Evolutionary conservation across 345 rosid species (phyloP).

Genomic region (Iberis pinnata): DNA sequence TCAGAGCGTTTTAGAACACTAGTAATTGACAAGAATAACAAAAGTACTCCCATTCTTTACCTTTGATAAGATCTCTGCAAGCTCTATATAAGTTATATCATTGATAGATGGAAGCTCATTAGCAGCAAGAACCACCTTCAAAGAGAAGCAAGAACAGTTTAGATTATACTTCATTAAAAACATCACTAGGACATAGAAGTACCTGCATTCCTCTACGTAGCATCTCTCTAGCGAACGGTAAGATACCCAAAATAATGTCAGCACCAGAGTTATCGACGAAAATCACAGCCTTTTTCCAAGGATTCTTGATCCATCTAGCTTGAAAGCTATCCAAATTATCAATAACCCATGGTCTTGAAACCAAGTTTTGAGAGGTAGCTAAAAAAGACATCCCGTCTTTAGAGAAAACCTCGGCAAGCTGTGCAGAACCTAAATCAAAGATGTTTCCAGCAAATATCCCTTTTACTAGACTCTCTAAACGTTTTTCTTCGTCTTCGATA

Average conservation of each 20-base stretch:
- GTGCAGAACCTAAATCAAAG: conserved; percentile 94
- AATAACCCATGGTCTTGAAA: conserved; percentile 90
- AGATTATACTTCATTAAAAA: conserved; percentile 2
- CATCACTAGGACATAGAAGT: not conserved
- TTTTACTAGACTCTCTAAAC: conserved; percentile 67
- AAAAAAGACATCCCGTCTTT: conserved; percentile 90
- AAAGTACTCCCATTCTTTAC: conserved; percentile 31
- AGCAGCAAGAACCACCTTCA: conserved; percentile 92
- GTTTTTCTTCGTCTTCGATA: conserved; percentile 60
- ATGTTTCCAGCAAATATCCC: conserved; percentile 97
- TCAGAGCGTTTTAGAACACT: not conserved
- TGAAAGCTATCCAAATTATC: conserved; percentile 83
- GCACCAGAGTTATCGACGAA: conserved; percentile 99
- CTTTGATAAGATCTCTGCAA: conserved; percentile 70
- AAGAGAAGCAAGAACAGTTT: not conserved
- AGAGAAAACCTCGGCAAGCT: conserved; percentile 98
- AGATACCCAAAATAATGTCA: conserved; percentile 83
- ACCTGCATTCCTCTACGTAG: conserved; percentile 86
- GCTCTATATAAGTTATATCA: conserved; percentile 81
- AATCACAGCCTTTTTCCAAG: conserved; percentile 94
- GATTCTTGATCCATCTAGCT: conserved; percentile 66
- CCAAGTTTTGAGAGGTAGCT: conserved; percentile 79
- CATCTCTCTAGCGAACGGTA: conserved; percentile 89
- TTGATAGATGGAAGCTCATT: conserved; percentile 91
- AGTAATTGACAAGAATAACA: not conserved